These are phyloP conservation scores for Aspergillus neoniger DNA, from an alignment of 2,329 filamentous ascomycete genomes.

Conservation along the genomic window DNA sequence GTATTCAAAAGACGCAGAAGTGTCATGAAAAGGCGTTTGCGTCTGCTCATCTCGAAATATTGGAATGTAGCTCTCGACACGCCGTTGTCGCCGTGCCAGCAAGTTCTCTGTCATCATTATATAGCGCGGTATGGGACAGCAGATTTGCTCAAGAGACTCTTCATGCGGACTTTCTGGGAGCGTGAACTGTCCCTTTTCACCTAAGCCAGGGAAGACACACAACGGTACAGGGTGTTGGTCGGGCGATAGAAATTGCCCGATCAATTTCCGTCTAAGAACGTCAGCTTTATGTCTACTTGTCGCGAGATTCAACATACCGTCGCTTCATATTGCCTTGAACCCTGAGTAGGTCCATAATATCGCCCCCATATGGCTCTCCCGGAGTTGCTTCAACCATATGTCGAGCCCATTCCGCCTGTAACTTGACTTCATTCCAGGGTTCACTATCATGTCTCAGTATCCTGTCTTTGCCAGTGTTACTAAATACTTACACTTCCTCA, in stretches of 20 bases:
- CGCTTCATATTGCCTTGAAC: slow-evolving; percentile 22
- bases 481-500: neutral
- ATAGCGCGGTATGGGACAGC: neutral
- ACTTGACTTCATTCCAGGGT: neutral
- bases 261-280: slow-evolving; percentile 7
- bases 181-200: neutral
- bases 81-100: slow-evolving; percentile 1
- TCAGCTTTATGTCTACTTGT: neutral
- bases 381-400: slow-evolving; percentile 22
- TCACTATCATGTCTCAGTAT: neutral
- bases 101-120: slow-evolving; percentile 3
- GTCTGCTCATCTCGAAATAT: neutral
- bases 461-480: neutral
- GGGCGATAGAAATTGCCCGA: slow-evolving; percentile 10
- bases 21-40: neutral
- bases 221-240: slow-evolving; percentile 4
- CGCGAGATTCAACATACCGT: slow-evolving; percentile 2
- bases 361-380: slow-evolving; percentile 18
- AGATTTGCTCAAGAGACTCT: neutral
- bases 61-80: neutral
- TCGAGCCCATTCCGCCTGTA: slow-evolving; percentile 19
- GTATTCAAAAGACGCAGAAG: slow-evolving; percentile 1
- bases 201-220: slow-evolving; percentile 4
- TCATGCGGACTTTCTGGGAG: neutral
- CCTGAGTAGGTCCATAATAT: slow-evolving; percentile 12